These are phyloP conservation scores for Morella rubra DNA, from an alignment of 306 rosid species.

Conservation along the genomic window DNA sequence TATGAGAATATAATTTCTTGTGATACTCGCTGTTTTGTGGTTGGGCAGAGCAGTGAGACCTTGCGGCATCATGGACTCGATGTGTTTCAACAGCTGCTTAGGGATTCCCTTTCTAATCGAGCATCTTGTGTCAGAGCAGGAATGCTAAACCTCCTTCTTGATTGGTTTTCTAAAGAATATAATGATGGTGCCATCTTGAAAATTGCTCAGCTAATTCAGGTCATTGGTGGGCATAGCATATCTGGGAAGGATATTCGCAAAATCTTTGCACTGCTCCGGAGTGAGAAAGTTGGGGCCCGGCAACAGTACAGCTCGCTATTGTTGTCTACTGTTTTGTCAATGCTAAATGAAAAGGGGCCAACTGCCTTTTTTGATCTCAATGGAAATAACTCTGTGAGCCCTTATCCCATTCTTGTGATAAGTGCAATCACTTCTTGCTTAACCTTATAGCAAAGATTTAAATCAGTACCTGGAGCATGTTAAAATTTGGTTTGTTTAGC, in stretches of 20 bases:
- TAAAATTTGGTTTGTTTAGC: neutral
- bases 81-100: slow-evolving; percentile 73
- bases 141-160: slow-evolving; percentile 92
- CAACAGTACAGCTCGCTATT: slow-evolving; percentile 80
- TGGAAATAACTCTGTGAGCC: slow-evolving; percentile 86
- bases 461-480: neutral
- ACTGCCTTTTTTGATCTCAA: slow-evolving; percentile 91
- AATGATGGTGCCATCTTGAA: slow-evolving; percentile 63
- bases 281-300: slow-evolving; percentile 78
- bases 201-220: slow-evolving; percentile 85
- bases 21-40: slow-evolving; percentile 57
- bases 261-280: slow-evolving; percentile 86
- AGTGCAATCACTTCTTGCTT: slow-evolving; percentile 9
- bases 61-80: slow-evolving; percentile 74
- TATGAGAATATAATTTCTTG: slow-evolving; percentile 34
- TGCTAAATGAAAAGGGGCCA: slow-evolving; percentile 95
- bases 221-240: slow-evolving; percentile 95
- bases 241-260: slow-evolving; percentile 98
- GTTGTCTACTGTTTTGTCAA: slow-evolving; percentile 76
- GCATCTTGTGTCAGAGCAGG: slow-evolving; percentile 98
- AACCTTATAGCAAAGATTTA: neutral
- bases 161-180: slow-evolving; percentile 88
- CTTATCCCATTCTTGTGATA: slow-evolving; percentile 17
- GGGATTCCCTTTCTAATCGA: slow-evolving; percentile 88
- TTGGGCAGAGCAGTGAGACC: slow-evolving; percentile 99